Percentiles rank a stretch among this genome's conserved stretches.
These are phyloP conservation scores for Coleophoma eucalyptorum DNA, from an alignment of 2,329 filamentous ascomycete genomes.

Conservation along the genomic window DNA sequence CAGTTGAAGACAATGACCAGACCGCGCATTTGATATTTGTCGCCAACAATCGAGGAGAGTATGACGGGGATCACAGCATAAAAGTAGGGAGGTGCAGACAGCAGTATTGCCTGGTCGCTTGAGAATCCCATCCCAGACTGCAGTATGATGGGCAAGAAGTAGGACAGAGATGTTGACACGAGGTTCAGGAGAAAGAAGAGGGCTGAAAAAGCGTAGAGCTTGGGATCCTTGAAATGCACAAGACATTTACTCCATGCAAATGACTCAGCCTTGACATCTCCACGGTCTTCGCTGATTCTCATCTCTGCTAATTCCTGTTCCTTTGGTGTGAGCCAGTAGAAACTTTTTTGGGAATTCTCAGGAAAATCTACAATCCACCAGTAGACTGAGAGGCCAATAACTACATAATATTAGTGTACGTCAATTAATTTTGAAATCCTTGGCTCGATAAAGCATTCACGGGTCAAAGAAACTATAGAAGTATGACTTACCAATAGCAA, in stretches of 20 bases:
- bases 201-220: constrained; percentile 59
- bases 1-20: constrained; percentile 26
- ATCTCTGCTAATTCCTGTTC: constrained; percentile 43
- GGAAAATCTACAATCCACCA: constrained; percentile 63
- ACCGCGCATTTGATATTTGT: constrained; percentile 44
- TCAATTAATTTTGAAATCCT: neutral
- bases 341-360: constrained; percentile 49
- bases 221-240: constrained; percentile 45
- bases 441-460: too few species aligned
- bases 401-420: constrained; percentile 27
- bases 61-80: constrained; percentile 44
- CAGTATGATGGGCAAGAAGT: constrained; percentile 78
- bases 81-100: constrained; percentile 49
- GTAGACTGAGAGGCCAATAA: constrained; percentile 47
- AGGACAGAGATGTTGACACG: constrained; percentile 71
- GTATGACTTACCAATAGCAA: constrained; percentile 39
- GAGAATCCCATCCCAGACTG: constrained; percentile 50
- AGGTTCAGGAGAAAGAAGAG: constrained; percentile 68
- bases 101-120: constrained; percentile 46
- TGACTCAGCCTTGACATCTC: constrained; percentile 43
- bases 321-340: constrained; percentile 49
- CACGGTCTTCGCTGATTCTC: constrained; percentile 54
- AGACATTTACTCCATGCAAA: constrained; percentile 59
- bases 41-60: constrained; percentile 50
- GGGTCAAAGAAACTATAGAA: constrained; percentile 1